These are phyloP conservation scores for Huntiella abstrusa DNA, from an alignment of 2,329 filamentous ascomycete genomes.

Conservation along the genomic window DNA sequence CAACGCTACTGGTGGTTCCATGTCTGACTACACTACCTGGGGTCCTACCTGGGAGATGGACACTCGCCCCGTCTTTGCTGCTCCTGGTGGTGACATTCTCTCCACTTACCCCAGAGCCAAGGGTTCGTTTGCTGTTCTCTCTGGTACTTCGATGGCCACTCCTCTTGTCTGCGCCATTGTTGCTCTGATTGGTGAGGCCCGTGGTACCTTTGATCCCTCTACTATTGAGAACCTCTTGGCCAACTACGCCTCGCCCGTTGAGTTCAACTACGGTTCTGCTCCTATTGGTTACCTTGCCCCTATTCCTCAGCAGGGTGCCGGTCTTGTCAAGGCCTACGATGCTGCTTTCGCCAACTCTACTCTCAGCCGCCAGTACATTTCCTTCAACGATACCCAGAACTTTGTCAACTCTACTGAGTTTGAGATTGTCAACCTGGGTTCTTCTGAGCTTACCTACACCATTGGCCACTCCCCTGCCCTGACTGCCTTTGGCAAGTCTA, in stretches of 20 bases:
- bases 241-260: slow-evolving; percentile 28
- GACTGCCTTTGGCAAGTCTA: slow-evolving; percentile 34
- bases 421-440: slow-evolving; percentile 34
- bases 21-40: slow-evolving; percentile 37
- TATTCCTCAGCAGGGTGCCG: slow-evolving; percentile 40
- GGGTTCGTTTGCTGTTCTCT: slow-evolving; percentile 28
- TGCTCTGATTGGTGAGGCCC: slow-evolving; percentile 33
- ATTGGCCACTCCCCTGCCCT: slow-evolving; percentile 31
- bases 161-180: slow-evolving; percentile 35
- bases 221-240: slow-evolving; percentile 30
- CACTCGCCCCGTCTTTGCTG: slow-evolving; percentile 35
- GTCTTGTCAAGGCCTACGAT: slow-evolving; percentile 38
- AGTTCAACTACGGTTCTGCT: slow-evolving; percentile 26
- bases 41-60: slow-evolving; percentile 41
- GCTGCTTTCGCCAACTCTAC: slow-evolving; percentile 34
- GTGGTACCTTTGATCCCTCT: slow-evolving; percentile 31
- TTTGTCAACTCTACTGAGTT: slow-evolving; percentile 31
- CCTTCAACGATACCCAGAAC: slow-evolving; percentile 46
- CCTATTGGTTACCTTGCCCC: slow-evolving; percentile 28
- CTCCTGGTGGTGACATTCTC: slow-evolving; percentile 37
- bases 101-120: slow-evolving; percentile 29
- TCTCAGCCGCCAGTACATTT: slow-evolving; percentile 35
- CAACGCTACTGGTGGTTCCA: slow-evolving; percentile 28
- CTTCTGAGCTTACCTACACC: slow-evolving; percentile 29
- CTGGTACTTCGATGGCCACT: slow-evolving; percentile 42